Percentiles rank a stretch among this genome's conserved stretches.
phyloP scores from a whole-genome alignment of 495 filamentous ascomycete species.

The Hypoxylon lenormandii region DNA sequence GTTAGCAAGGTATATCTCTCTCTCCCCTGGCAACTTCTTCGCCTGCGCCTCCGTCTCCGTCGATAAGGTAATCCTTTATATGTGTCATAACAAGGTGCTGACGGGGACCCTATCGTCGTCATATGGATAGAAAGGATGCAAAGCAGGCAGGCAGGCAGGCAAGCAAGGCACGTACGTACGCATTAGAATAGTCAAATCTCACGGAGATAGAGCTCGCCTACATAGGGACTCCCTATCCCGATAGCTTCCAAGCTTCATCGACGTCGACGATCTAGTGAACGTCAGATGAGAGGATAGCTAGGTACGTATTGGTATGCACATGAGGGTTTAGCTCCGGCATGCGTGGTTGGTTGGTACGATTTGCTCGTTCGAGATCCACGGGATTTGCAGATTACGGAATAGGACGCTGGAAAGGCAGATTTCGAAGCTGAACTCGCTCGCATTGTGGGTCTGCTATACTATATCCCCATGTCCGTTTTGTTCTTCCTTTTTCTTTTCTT shows the following conservation, averaged over 20 bases:
- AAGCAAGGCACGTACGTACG: too few species aligned
- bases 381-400: conserved; percentile 21
- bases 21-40: too few species aligned
- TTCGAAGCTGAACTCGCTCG: too few species aligned
- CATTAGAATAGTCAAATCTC: too few species aligned
- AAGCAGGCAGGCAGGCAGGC: too few species aligned
- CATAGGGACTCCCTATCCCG: too few species aligned
- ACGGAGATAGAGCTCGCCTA: too few species aligned
- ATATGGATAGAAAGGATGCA: conserved; percentile 14
- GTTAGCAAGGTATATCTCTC: too few species aligned
- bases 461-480: not conserved
- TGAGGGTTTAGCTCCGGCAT: conserved; percentile 16
- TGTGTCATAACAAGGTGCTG: conserved; percentile 18
- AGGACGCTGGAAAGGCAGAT: conserved; percentile 25
- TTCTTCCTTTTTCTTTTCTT: not conserved
- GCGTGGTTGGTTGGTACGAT: conserved; percentile 2
- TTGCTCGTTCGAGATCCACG: conserved; percentile 21
- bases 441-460: not conserved
- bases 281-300: too few species aligned
- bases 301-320: not conserved
- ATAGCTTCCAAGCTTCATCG: too few species aligned
- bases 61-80: not conserved
- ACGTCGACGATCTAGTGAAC: too few species aligned
- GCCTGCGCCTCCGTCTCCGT: too few species aligned
- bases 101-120: conserved; percentile 11